Percentiles rank a stretch among this genome's conserved stretches.
Evolutionary conservation across 768 basidiomycete species (phyloP).

Genomic region (Tremella fuciformis): DNA sequence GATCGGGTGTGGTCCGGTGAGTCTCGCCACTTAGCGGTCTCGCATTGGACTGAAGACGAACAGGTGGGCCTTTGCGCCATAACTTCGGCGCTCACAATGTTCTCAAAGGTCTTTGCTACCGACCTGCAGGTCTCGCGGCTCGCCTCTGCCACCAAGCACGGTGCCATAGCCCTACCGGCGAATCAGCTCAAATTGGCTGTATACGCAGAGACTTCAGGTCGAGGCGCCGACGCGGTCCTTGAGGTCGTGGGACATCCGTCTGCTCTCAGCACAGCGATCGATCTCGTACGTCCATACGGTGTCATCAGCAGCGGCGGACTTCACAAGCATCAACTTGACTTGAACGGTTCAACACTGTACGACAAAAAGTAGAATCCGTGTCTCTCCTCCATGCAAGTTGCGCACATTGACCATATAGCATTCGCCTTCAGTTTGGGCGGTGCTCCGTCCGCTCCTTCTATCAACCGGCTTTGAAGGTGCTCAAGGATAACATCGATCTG

Average conservation of each 20-base stretch:
- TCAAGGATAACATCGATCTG: constrained; percentile 30
- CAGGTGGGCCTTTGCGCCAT: constrained; percentile 50
- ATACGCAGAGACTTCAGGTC: constrained; percentile 33
- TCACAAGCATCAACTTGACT: constrained; percentile 28
- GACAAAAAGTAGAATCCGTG: constrained; percentile 38
- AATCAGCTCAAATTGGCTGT: constrained; percentile 26
- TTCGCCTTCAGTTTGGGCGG: constrained; percentile 43
- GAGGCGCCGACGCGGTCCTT: constrained; percentile 51
- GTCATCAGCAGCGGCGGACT: constrained; percentile 47
- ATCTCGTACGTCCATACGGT: constrained; percentile 47
- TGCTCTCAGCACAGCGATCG: constrained; percentile 45
- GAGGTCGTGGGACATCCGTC: constrained; percentile 50
- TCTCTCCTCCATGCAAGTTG: too few species aligned
- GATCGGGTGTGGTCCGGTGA: constrained; percentile 53
- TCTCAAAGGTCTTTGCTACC: constrained; percentile 46
- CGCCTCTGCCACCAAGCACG: constrained; percentile 47
- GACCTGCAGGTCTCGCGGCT: constrained; percentile 27
- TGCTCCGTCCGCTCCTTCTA: constrained; percentile 40
- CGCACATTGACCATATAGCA: constrained; percentile 10
- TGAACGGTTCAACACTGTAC: constrained; percentile 37
- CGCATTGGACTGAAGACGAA: too few species aligned
- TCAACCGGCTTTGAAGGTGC: constrained; percentile 26
- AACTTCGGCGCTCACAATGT: constrained; percentile 47
- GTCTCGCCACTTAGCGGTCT: constrained; percentile 1
- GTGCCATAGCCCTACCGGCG: constrained; percentile 45